A percentile compares a stretch with the other conserved stretches of the same genome.
Conservation (phyloP, 495 filamentous ascomycete genomes). For the Penicilliopsis zonata region DNA sequence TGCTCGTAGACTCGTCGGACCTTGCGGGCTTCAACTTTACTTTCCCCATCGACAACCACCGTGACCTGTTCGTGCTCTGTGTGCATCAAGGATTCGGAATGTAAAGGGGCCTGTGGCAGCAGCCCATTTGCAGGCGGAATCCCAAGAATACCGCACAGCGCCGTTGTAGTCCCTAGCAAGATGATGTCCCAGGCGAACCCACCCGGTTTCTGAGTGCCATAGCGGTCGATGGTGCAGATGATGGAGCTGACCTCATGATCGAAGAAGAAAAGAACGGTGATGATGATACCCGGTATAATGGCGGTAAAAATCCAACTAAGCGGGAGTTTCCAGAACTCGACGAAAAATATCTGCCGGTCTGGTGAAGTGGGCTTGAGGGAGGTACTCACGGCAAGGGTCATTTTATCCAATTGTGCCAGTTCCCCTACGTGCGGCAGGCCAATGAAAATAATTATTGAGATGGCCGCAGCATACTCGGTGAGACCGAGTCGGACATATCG, state of each 20-base stretch:
- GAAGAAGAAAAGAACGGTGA: constrained; percentile 63
- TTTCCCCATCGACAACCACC: constrained; percentile 23
- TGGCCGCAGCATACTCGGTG: constrained; percentile 58
- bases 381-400: constrained; percentile 45
- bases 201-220: constrained; percentile 52
- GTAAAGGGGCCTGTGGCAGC: constrained; percentile 56
- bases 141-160: constrained; percentile 55
- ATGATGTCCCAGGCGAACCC: constrained; percentile 63
- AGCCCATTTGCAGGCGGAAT: constrained; percentile 62
- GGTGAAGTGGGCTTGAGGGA: constrained; percentile 48
- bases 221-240: constrained; percentile 56
- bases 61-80: constrained; percentile 29
- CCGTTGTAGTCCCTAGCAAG: constrained; percentile 56
- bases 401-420: constrained; percentile 46
- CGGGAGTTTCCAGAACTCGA: constrained; percentile 54
- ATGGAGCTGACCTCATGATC: constrained; percentile 69
- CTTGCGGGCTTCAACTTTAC: constrained; percentile 26
- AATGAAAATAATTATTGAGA: constrained; percentile 59
- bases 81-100: constrained; percentile 56
- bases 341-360: constrained; percentile 46
- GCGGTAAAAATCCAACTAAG: constrained; percentile 51
- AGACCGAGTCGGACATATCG: constrained; percentile 54
- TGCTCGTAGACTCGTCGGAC: constrained; percentile 52
- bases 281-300: constrained; percentile 53
- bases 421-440: constrained; percentile 56